phyloP scores from a whole-genome alignment of 2,329 filamentous ascomycete species.

The Phaeoacremonium minimum region DNA sequence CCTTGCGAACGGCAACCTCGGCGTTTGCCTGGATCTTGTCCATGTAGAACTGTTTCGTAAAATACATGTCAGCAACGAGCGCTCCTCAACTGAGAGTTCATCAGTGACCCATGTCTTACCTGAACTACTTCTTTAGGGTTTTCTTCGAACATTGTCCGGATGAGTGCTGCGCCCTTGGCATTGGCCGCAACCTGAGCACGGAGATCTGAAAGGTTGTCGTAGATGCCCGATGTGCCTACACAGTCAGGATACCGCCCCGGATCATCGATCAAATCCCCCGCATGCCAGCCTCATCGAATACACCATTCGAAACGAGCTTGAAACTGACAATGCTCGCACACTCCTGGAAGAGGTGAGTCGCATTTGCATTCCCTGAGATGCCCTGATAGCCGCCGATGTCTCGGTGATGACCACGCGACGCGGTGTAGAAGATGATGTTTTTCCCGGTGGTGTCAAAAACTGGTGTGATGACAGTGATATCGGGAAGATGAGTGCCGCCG shows the following conservation, averaged over 20 bases:
- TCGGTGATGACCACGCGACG: slow-evolving; percentile 30
- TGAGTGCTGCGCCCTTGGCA: slow-evolving; percentile 27
- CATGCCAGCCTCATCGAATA: slow-evolving; percentile 45
- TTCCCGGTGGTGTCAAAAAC: slow-evolving; percentile 21
- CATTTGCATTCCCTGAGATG: slow-evolving; percentile 33
- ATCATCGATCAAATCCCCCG: slow-evolving; percentile 63
- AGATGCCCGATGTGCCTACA: slow-evolving; percentile 26
- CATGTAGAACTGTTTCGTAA: no score
- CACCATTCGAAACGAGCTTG: slow-evolving; percentile 28
- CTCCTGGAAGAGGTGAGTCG: slow-evolving; percentile 35
- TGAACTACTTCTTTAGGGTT: slow-evolving; percentile 24
- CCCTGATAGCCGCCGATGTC: slow-evolving; percentile 18
- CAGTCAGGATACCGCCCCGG: slow-evolving; percentile 48
- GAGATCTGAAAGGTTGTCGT: slow-evolving; percentile 36
- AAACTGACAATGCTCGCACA: slow-evolving; percentile 31
- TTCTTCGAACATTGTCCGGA: slow-evolving; percentile 25
- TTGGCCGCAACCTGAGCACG: slow-evolving; percentile 38
- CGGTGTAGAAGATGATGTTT: slow-evolving; percentile 29
- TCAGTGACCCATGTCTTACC: no score
- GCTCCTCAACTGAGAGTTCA: no score
- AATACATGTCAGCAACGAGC: slow-evolving; percentile 67
- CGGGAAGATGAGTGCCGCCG: slow-evolving; percentile 32
- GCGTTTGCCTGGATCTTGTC: slow-evolving; percentile 33
- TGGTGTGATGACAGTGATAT: slow-evolving; percentile 33
- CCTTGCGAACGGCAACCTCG: slow-evolving; percentile 26